Evolutionary conservation across 192 early-diverging fungal species (phyloP), one percentile per base, ranked within the genome.

Genomic region (Rhizoclosmatium globosum): DNA sequence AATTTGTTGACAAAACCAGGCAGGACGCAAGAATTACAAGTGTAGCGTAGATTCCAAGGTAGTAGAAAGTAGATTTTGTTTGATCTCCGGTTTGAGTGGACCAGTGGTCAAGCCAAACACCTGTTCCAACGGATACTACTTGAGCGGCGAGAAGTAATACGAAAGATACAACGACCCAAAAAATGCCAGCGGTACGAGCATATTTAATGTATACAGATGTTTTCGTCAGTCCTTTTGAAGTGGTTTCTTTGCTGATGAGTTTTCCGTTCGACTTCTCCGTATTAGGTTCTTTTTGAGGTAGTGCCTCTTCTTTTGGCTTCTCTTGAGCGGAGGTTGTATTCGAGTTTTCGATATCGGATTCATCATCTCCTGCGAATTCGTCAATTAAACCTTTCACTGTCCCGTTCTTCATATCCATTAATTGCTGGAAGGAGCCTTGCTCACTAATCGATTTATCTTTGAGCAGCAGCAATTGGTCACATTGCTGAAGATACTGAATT

Each of bases 191-290:
- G 0, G 94, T 91, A 47, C 89, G 85, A 46, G 87, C 81, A 76
- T 96, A 96, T 1, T 89, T 87, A 48, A 80, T 73, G 71, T 95
- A 96, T 0, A 92, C 93, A 19, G 80, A 75, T 77, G 89, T 86
- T 68, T 89, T 84, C 4, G 95, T 93, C 2, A 85, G 88, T 42
- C 95, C 95, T 72, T 92, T 88, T 45, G 87, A 91, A 68, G 88
- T 89, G 65, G 92, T 86, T 84, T 96, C 95, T 11, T 88, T 84
- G 0, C 87, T 85, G 73, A 92, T 93, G 4, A 95, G 60, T 45
- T 81, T 81, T 47, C 74, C 74, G 1, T 76, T 66, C 19, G 50
- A 23, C 21, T 17, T 41, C 31, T 61, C 38, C 0, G 45, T 45
- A 3, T 64, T n/a, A 41, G 66, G 23, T 13, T 68, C 67, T 56